A percentile compares a stretch with the other conserved stretches of the same genome.
Evolutionary conservation across 176 grass and related monocot genomes (phyloP).

Genomic region (Oryza australiensis): DNA sequence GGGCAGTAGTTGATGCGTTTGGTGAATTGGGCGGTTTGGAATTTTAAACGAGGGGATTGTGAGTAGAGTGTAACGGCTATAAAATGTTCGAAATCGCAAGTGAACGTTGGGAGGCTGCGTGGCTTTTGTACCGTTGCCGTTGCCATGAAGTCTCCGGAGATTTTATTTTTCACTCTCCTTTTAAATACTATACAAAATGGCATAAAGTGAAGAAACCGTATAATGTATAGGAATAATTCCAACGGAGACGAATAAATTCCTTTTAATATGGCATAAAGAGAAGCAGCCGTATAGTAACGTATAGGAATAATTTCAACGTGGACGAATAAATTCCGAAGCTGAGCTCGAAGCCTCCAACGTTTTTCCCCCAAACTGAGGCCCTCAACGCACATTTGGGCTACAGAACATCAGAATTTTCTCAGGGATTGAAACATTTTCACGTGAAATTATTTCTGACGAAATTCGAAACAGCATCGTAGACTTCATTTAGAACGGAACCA

Average conservation of each 20-base stretch:
- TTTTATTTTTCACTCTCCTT: background rate
- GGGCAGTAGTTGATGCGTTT: background rate
- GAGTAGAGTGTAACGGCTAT: conserved; percentile 39
- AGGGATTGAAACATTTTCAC: background rate
- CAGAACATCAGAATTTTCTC: background rate
- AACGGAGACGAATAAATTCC: too few relatives aligned
- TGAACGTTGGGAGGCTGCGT: conserved; percentile 28
- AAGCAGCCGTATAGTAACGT: background rate
- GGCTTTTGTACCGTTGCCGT: conserved; percentile 22
- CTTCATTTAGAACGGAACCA: too few relatives aligned
- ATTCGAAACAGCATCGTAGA: background rate
- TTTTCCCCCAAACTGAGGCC: too few relatives aligned
- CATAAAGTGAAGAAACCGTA: background rate
- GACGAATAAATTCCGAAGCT: too few relatives aligned
- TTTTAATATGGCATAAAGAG: too few relatives aligned
- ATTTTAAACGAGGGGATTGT: conserved; percentile 32
- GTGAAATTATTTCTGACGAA: background rate
- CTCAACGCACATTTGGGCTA: too few relatives aligned
- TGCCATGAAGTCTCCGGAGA: background rate
- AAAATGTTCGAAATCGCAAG: conserved; percentile 35
- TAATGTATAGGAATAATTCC: too few relatives aligned
- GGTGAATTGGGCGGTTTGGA: background rate
- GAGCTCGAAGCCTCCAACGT: too few relatives aligned
- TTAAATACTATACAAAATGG: too few relatives aligned
- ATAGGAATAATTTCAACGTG: too few relatives aligned